phyloP scores from a whole-genome alignment of 2,329 filamentous ascomycete genomes.

The Nemania sp. region DNA sequence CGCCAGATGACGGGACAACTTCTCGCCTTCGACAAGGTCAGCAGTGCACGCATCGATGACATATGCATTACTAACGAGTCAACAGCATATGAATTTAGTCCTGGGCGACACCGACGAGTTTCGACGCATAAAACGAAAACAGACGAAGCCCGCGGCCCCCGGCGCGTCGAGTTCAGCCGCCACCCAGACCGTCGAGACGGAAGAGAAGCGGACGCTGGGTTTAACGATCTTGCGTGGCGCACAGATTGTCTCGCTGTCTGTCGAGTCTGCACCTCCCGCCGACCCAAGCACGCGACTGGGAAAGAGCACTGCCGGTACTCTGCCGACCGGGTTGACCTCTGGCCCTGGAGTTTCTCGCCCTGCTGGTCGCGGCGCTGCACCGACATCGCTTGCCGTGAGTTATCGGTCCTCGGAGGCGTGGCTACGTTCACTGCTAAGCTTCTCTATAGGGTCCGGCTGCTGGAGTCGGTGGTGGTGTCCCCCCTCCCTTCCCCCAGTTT shows the following conservation, averaged over 20 bases:
- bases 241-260: constrained; percentile 91
- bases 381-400: constrained; percentile 78
- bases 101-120: constrained; percentile 99
- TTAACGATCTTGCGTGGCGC: constrained; percentile 93
- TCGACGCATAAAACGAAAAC: constrained; percentile 84
- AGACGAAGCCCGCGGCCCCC: constrained; percentile 71
- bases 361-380: constrained; percentile 77
- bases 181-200: constrained; percentile 76
- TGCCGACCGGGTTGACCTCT: constrained; percentile 72
- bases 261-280: constrained; percentile 92
- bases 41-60: constrained; percentile 8
- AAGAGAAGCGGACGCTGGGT: constrained; percentile 97
- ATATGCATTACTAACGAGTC: constrained; percentile 11
- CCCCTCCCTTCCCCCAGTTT: constrained; percentile 64
- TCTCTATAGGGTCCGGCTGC: constrained; percentile 71
- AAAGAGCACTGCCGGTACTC: constrained; percentile 70
- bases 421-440: constrained; percentile 28
- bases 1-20: constrained; percentile 97
- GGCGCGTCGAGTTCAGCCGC: constrained; percentile 62
- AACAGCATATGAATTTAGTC: constrained; percentile 97
- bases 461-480: constrained; percentile 74
- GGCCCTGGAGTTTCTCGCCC: constrained; percentile 91
- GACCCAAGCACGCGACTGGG: constrained; percentile 91
- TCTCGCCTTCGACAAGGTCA: constrained; percentile 96
- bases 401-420: not conserved